These are phyloP conservation scores for Neospora caninum DNA, from an alignment of 169 alveolate species.

Conservation along the genomic window DNA sequence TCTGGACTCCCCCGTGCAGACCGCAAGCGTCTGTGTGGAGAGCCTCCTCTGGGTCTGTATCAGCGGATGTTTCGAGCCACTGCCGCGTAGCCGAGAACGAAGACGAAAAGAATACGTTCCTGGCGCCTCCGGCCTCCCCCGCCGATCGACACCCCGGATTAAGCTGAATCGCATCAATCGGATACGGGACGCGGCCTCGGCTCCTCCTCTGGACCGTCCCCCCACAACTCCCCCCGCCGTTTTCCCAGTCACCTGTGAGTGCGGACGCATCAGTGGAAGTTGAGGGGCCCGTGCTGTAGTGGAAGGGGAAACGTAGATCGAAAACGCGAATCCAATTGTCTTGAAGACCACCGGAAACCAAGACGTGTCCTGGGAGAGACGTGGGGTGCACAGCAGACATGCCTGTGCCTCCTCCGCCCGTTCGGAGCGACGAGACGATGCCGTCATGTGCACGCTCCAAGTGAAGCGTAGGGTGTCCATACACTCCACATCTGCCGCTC, in stretches of 20 bases:
- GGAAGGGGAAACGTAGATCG: constrained; percentile 67
- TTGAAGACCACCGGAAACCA: constrained; percentile 60
- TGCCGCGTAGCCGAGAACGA: neutral
- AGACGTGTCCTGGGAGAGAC: constrained; percentile 48
- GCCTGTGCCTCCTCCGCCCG: constrained; percentile 21
- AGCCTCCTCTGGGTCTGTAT: neutral
- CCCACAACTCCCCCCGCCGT: neutral
- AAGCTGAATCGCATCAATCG: constrained; percentile 51
- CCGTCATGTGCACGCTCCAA: constrained; percentile 61
- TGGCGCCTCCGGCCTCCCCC: neutral
- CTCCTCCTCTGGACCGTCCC: neutral
- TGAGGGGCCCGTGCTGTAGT: constrained; percentile 34
- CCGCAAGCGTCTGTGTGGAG: neutral
- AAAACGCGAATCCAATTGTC: constrained; percentile 64
- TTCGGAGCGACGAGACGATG: constrained; percentile 47
- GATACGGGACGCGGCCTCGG: constrained; percentile 52
- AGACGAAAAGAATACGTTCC: neutral
- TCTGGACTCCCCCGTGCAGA: neutral
- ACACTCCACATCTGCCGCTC: neutral
- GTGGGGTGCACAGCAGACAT: neutral
- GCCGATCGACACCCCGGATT: neutral
- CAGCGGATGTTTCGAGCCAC: neutral
- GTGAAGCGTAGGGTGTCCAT: constrained; percentile 35
- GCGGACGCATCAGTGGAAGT: too few relatives aligned
- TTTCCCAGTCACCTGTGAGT: neutral